Base-by-base conservation (phyloP, 441 rosid genomes). In the Pelargonium myrrhifolium region DNA sequence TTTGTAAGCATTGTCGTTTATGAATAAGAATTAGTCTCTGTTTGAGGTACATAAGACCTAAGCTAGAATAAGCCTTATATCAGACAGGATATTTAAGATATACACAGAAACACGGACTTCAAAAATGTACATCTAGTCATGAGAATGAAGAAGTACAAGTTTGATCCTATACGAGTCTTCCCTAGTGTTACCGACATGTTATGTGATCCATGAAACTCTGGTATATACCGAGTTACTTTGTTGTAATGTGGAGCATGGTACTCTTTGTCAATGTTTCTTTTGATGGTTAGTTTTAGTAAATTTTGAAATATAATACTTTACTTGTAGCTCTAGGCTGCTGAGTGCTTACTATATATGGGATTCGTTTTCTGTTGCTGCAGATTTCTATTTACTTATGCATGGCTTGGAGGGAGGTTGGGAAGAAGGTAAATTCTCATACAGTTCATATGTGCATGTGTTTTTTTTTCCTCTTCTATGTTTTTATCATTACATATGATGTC, bases 361-460 rank as follows among this genome's bases (percentile, higher is more conserved):
- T 60, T 26, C 11, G 2, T 60, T 24, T 6, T 24, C 15, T 10
- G n/a, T 22, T 11, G 35, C 7, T 24, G 28, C 64, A 60, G 71
- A 12, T 20, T 28, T 68, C 42, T 64, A 1, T n/a, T 58, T 39
- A 18, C 61, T 11, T 56, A 75, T 81, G 82, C 78, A 90, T 90
- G 92, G 90, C 93, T 75, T 85, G 84, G 78, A 82, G 76, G 72
- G 78, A 79, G 56, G 72, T 80, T 65, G 69, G 76, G 58, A 79
- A 73, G 70, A 86, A 76, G 86, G 94, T 87, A 76, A 69, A 49
- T 17, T 42, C 12, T 58, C 26, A 3, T 62, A 53, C 17, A 9
- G 8, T 22, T 40, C 15, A 17, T n/a, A 9, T 21, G 9, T 15
- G 42, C 21, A n/a, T 31, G 51, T 47, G 28, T 35, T 17, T 0